Evolutionary conservation across 2,329 filamentous ascomycete genomes (phyloP).

Genomic region (Monilinia aucupariae): DNA sequence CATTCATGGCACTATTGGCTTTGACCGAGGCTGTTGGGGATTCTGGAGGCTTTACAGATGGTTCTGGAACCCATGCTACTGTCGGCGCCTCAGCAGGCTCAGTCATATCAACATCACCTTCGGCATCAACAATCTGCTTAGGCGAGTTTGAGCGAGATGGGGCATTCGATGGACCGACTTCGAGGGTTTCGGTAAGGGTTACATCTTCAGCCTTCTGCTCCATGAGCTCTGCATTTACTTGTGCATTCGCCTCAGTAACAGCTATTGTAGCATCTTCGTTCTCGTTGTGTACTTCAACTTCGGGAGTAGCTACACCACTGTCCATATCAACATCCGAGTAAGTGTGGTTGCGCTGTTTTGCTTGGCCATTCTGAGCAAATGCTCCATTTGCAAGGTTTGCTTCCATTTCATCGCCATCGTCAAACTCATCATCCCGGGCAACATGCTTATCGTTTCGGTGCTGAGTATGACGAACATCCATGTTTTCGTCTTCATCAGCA

Average conservation of each 20-base stretch:
- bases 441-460: constrained; percentile 76
- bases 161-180: constrained; percentile 31
- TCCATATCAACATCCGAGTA: constrained; percentile 47
- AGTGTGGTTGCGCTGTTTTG: constrained; percentile 53
- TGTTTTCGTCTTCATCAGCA: constrained; percentile 78
- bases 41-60: constrained; percentile 9
- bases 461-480: constrained; percentile 76
- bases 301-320: constrained; percentile 43
- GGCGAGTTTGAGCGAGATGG: constrained; percentile 31
- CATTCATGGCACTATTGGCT: not conserved
- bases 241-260: constrained; percentile 32
- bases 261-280: constrained; percentile 29
- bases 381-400: constrained; percentile 68
- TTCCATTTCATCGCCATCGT: constrained; percentile 87
- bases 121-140: constrained; percentile 29
- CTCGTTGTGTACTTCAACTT: constrained; percentile 25
- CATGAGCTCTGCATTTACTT: constrained; percentile 32
- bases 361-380: constrained; percentile 41
- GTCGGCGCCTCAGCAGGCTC: constrained; percentile 20
- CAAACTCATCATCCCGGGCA: constrained; percentile 72
- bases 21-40: constrained; percentile 13
- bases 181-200: constrained; percentile 17
- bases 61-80: constrained; percentile 7
- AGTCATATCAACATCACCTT: constrained; percentile 36
- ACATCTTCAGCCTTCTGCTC: constrained; percentile 31